These are phyloP conservation scores for Apiotrichum porosum DNA, from an alignment of 1,284 basidiomycete genomes.

Conservation along the genomic window DNA sequence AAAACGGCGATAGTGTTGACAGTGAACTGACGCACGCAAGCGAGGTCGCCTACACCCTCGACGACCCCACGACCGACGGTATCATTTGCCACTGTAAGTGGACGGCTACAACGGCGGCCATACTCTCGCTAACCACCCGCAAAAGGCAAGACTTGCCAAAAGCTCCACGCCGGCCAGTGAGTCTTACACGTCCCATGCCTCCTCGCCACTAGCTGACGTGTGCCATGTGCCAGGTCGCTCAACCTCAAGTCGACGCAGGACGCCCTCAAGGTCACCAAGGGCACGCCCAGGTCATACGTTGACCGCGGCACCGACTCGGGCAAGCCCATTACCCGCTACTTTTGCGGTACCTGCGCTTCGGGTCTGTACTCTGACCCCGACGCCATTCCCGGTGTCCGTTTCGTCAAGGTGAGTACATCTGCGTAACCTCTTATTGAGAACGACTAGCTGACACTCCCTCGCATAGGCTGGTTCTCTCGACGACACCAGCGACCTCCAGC, in stretches of 20 bases:
- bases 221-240: slow-evolving; percentile 12
- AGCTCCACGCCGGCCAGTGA: slow-evolving; percentile 6
- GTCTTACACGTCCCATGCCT: too few species aligned
- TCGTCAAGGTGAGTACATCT: slow-evolving; percentile 18
- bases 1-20: too few species aligned
- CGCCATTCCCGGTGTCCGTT: slow-evolving; percentile 10
- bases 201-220: not conserved
- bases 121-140: too few species aligned
- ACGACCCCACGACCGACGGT: slow-evolving; percentile 13
- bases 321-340: slow-evolving; percentile 20
- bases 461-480: slow-evolving; percentile 11
- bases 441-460: not conserved
- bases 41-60: slow-evolving; percentile 5
- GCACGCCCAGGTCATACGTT: slow-evolving; percentile 7
- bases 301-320: slow-evolving; percentile 16
- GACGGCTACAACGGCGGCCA: too few species aligned
- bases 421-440: too few species aligned
- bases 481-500: slow-evolving; percentile 5
- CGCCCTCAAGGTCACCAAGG: slow-evolving; percentile 15
- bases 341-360: slow-evolving; percentile 29
- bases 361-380: slow-evolving; percentile 15
- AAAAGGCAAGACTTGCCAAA: slow-evolving; percentile 13
- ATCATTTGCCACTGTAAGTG: slow-evolving; percentile 18
- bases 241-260: slow-evolving; percentile 9
- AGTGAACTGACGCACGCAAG: too few species aligned